A percentile compares a stretch with the other conserved stretches of the same genome.
Evolutionary conservation across 305 asterid genomes (phyloP).

Genomic region (Fraxinus ornus): DNA sequence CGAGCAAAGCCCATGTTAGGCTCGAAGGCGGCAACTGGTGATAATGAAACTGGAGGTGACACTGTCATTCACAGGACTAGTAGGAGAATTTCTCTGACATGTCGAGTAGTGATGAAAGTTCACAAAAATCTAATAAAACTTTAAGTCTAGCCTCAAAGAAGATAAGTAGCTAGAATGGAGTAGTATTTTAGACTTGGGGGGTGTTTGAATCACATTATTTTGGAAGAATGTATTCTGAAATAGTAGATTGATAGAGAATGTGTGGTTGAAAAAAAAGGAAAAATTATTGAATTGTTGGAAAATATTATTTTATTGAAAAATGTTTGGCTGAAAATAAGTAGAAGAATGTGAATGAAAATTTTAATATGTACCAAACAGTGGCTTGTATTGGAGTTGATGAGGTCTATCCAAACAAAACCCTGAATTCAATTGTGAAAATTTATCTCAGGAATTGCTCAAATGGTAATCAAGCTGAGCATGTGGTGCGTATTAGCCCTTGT

Average conservation of each 20-base stretch:
- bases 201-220: no score
- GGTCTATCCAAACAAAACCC: background rate
- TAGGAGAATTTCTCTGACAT: conserved; percentile 80
- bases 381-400: background rate
- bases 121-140: conserved; percentile 62
- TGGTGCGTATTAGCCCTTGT: background rate
- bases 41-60: conserved; percentile 31
- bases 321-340: no score
- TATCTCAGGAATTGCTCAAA: background rate
- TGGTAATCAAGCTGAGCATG: background rate
- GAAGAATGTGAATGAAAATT: no score
- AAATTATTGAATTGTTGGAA: no score
- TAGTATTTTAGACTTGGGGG: no score
- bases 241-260: no score
- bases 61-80: conserved; percentile 52
- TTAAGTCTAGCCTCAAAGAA: conserved; percentile 23
- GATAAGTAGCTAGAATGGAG: background rate
- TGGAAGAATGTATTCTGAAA: no score
- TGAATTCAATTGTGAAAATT: background rate
- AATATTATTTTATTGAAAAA: no score
- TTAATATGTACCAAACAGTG: no score
- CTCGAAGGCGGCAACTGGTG: conserved; percentile 24
- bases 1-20: conserved; percentile 20
- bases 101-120: conserved; percentile 72
- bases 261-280: no score